Conservation (phyloP, 768 basidiomycete species). For the Podaxis sp. region DNA sequence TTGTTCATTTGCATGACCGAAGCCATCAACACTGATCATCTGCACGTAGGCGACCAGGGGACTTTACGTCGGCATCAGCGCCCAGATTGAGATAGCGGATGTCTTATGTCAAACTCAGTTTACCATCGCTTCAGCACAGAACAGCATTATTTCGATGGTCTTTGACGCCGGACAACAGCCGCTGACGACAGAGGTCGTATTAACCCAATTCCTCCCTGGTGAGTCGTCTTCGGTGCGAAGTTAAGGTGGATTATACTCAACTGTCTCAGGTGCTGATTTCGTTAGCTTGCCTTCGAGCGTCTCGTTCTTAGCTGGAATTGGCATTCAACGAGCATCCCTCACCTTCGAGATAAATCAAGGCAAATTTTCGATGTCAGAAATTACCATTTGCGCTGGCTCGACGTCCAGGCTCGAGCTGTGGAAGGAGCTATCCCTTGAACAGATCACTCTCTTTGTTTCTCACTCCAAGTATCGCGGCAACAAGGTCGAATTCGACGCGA, state of each 20-base stretch:
- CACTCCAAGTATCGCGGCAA: background rate
- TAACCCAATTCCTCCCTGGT: background rate
- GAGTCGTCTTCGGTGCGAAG: background rate
- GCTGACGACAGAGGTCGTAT: background rate
- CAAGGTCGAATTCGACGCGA: background rate
- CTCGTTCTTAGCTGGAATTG: background rate
- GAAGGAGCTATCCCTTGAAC: background rate
- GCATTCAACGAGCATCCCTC: background rate
- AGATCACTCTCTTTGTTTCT: background rate
- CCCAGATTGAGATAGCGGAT: background rate
- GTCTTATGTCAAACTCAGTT: background rate
- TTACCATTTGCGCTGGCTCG: background rate
- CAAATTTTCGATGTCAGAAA: background rate
- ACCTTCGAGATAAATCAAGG: background rate
- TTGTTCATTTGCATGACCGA: background rate
- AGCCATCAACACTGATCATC: background rate
- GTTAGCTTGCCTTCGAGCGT: background rate
- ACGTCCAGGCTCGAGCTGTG: background rate
- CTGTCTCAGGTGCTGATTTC: background rate
- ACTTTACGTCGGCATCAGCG: background rate
- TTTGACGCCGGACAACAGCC: background rate
- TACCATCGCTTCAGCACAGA: background rate
- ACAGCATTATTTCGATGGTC: background rate
- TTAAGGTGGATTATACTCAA: background rate
- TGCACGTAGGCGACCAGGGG: background rate